phyloP scores from a whole-genome alignment of 345 rosid genomes.

The Bruguiera parviflora region DNA sequence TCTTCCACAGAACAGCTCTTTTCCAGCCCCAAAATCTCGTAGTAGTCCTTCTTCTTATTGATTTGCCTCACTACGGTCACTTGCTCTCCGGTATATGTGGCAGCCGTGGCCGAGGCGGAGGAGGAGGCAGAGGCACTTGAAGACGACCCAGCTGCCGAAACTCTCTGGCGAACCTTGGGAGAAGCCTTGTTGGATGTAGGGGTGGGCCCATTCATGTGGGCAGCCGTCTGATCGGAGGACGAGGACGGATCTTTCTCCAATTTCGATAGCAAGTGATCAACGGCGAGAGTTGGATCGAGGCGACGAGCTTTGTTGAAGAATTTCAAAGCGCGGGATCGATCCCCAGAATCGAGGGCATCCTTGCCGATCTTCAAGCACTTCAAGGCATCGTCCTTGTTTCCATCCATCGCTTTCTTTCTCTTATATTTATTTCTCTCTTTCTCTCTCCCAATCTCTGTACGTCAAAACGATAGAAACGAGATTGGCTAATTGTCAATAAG shows the following conservation, averaged over 20 bases:
- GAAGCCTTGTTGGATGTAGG: conserved; percentile 4
- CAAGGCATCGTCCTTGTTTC: conserved; percentile 92
- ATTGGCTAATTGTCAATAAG: neutral
- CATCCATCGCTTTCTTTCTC: conserved; percentile 48
- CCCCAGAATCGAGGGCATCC: conserved; percentile 68
- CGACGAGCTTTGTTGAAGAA: conserved; percentile 87
- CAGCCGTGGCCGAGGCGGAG: conserved; percentile 27
- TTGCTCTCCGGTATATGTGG: conserved; percentile 66
- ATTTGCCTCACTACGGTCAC: conserved; percentile 65
- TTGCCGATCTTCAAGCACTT: conserved; percentile 79
- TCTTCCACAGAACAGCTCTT: conserved; percentile 71
- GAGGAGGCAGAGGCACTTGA: conserved; percentile 6
- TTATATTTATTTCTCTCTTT: neutral
- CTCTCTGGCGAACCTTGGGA: conserved; percentile 50
- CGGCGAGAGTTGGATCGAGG: conserved; percentile 67
- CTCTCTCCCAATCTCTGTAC: neutral
- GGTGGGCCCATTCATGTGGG: conserved; percentile 20
- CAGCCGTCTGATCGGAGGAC: conserved; percentile 15
- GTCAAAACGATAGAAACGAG: too few species aligned
- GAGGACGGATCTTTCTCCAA: conserved; percentile 22
- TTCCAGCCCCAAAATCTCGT: conserved; percentile 78
- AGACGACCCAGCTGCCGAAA: conserved; percentile 32
- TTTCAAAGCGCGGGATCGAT: conserved; percentile 70
- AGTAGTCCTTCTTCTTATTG: conserved; percentile 75
- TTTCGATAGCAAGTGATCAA: conserved; percentile 57